Evolutionary conservation across 352 stramenopile genomes (phyloP), one percentile per base, ranked within the genome.

Genomic region (Halophytophthora polymorphica): DNA sequence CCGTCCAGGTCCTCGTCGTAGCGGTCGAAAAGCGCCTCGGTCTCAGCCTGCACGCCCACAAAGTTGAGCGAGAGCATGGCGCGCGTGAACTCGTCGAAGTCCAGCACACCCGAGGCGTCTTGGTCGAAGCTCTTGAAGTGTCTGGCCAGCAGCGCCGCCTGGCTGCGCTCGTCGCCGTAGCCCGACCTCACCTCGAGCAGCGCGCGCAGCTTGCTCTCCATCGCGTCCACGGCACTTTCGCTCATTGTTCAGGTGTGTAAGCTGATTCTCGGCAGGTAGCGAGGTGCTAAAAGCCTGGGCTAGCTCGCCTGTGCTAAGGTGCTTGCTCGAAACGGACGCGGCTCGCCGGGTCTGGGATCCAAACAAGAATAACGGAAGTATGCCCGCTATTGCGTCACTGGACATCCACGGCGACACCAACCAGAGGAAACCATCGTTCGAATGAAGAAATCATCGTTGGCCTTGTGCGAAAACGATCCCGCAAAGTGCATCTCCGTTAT

Each of bases 61-160:
- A 96, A 94, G 55, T 96, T 96, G 45, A 96, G 73, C 29, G 71
- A 74, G 36, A 87, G 54, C 78, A 96, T 93, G 2, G 83, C 88
- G 25, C 81, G 77, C 40, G 71, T 83, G 50, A 96, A 97, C 61
- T 97, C 86, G 49, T 96, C 81, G 58, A 90, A 93, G 58, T 93
- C 83, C 19, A 96, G 64, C 7, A 80, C 61, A 4, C 85, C 85
- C 0, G 72, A 94, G 11, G 56, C 61, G 19, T 93, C 83, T 6
- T 44, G 47, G 53, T 96, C 87, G 44, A 96, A 96, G 23, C 50
- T 68, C 17, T 72, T 77, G 48, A 96, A 96, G 44, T 88, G 77
- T 35, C 76, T 73, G 38, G 83, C 70, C 0, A 90, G 52, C 29
- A 89, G 31, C 10, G 74, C 71, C 17, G 64, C 47, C 50, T 91